Evolutionary conservation across 176 grass and related monocot genomes (phyloP).

Genomic region (Ensete glaucum): DNA sequence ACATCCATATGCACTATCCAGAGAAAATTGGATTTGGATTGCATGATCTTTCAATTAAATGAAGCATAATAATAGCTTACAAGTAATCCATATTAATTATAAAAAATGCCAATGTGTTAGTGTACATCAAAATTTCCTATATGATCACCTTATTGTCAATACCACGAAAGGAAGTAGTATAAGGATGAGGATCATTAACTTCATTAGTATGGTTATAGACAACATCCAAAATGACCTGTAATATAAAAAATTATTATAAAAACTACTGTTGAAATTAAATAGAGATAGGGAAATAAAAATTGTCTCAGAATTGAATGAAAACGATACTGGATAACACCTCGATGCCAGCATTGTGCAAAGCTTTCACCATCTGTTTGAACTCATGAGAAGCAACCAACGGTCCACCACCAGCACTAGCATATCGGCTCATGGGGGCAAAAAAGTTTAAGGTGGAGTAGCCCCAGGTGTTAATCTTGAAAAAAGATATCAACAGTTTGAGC

Average conservation of each 20-base stretch:
- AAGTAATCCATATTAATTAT: background rate
- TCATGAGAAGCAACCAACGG: slow-evolving; percentile 72
- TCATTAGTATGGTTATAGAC: slow-evolving; percentile 99
- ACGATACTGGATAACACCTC: slow-evolving; percentile 35
- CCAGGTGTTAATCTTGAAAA: slow-evolving; percentile 91
- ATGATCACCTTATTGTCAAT: slow-evolving; percentile 76
- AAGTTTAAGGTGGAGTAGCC: slow-evolving; percentile 97
- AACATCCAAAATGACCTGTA: slow-evolving; percentile 93
- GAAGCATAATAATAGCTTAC: background rate
- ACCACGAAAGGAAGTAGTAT: slow-evolving; percentile 88
- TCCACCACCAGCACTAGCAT: slow-evolving; percentile 94
- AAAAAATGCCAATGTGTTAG: too few species aligned
- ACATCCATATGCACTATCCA: too few species aligned
- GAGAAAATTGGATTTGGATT: too few species aligned
- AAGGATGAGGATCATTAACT: slow-evolving; percentile 70
- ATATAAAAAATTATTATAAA: slow-evolving; percentile 8
- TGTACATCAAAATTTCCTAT: background rate
- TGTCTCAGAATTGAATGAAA: background rate
- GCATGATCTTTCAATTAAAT: too few species aligned
- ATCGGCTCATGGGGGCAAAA: slow-evolving; percentile 98
- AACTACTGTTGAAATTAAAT: slow-evolving; percentile 4
- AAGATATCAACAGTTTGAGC: slow-evolving; percentile 16
- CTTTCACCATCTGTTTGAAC: slow-evolving; percentile 91
- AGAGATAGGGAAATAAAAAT: background rate
- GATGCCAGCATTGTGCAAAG: slow-evolving; percentile 93